These are phyloP conservation scores for Vigna angularis DNA, from an alignment of 306 rosid genomes.

Conservation along the genomic window DNA sequence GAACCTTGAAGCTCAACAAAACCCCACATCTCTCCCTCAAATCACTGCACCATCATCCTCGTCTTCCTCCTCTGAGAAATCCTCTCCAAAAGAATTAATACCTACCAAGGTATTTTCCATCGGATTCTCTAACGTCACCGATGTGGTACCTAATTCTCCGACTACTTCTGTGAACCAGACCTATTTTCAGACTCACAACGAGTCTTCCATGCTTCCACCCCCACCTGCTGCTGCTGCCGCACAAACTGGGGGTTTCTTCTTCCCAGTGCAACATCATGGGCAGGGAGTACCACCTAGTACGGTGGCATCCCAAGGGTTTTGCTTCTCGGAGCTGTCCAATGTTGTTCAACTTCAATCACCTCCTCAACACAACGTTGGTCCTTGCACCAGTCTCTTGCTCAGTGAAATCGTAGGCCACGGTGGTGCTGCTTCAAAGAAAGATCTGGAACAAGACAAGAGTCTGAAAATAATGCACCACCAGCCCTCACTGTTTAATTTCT, in stretches of 20 bases:
- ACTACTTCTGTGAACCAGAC: slow-evolving; percentile 57
- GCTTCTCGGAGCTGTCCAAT: slow-evolving; percentile 70
- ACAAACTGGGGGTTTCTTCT: slow-evolving; percentile 56
- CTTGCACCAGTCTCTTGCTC: slow-evolving; percentile 69
- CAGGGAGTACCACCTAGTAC: slow-evolving; percentile 21
- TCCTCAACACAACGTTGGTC: slow-evolving; percentile 47
- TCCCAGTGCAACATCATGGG: slow-evolving; percentile 53
- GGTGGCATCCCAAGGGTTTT: slow-evolving; percentile 62
- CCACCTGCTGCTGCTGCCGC: not conserved
- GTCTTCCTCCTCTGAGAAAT: slow-evolving; percentile 80
- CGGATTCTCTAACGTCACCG: slow-evolving; percentile 60
- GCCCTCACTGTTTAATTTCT: slow-evolving; percentile 51
- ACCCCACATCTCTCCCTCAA: slow-evolving; percentile 32
- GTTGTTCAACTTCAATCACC: slow-evolving; percentile 52
- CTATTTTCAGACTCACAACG: slow-evolving; percentile 55
- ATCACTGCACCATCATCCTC: slow-evolving; percentile 34
- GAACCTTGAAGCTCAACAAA: slow-evolving; percentile 42
- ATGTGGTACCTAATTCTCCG: slow-evolving; percentile 61
- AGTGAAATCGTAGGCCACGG: slow-evolving; percentile 69
- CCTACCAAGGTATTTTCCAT: slow-evolving; percentile 51
- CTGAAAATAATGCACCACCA: slow-evolving; percentile 52
- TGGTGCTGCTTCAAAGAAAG: slow-evolving; percentile 56
- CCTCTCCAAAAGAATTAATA: slow-evolving; percentile 57
- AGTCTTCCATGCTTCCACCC: slow-evolving; percentile 39
- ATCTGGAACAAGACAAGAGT: slow-evolving; percentile 48